Conservation (phyloP, 2,329 filamentous ascomycete species). For the Penicillium sp. region DNA sequence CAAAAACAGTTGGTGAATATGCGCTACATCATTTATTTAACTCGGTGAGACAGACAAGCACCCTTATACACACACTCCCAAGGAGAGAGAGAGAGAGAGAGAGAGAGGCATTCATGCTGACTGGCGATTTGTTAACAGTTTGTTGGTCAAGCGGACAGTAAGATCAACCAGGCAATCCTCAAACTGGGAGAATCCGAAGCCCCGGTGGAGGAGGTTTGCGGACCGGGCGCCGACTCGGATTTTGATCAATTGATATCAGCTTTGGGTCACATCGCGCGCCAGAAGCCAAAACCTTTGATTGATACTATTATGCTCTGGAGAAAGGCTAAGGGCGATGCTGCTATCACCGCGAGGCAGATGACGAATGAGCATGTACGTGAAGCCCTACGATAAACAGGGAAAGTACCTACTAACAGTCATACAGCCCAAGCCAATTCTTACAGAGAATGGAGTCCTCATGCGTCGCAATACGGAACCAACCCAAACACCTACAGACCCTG, state of each 20-base stretch:
- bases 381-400: not conserved
- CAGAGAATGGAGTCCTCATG: slow-evolving; percentile 55
- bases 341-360: slow-evolving; percentile 65
- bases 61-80: not conserved
- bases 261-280: slow-evolving; percentile 89
- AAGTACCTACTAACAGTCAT: not conserved
- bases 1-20: slow-evolving; percentile 96
- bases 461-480: slow-evolving; percentile 77
- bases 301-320: slow-evolving; percentile 99
- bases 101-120: not conserved
- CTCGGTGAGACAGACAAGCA: slow-evolving; percentile 70
- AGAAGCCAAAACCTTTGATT: slow-evolving; percentile 92
- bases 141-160: slow-evolving; percentile 94
- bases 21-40: slow-evolving; percentile 96
- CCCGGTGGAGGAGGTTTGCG: slow-evolving; percentile 86
- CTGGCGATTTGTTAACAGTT: slow-evolving; percentile 60
- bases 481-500: slow-evolving; percentile 47
- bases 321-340: slow-evolving; percentile 91
- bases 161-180: slow-evolving; percentile 85
- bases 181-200: slow-evolving; percentile 79
- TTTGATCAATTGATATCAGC: slow-evolving; percentile 96
- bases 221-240: slow-evolving; percentile 79
- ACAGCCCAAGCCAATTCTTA: slow-evolving; percentile 38
- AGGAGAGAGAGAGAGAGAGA: not conserved
- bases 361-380: slow-evolving; percentile 35